Evolutionary conservation across 148 eudicot genomes (phyloP).

Genomic region (Rhododendron ovatum): DNA sequence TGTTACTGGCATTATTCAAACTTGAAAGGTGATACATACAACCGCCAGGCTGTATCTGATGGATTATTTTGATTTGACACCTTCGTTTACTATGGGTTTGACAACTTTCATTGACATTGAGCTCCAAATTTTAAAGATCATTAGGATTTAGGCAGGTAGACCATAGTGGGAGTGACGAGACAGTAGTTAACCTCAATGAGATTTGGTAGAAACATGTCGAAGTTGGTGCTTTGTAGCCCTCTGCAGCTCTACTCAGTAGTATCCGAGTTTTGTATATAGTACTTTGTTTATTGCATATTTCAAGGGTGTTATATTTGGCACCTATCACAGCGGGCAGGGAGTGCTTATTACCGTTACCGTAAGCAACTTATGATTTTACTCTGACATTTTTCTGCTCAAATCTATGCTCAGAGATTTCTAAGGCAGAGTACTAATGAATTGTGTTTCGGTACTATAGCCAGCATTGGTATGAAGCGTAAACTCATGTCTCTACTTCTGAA

Average conservation of each 20-base stretch:
- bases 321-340: neutral
- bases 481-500: constrained; percentile 1
- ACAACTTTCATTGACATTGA: neutral
- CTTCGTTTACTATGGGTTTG: neutral
- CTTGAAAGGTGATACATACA: neutral
- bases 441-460: neutral
- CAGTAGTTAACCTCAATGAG: neutral
- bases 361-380: neutral
- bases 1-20: neutral
- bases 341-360: neutral
- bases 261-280: neutral
- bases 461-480: neutral
- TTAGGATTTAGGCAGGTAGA: neutral
- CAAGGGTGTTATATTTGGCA: neutral
- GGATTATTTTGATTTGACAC: neutral
- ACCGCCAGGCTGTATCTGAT: neutral
- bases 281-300: neutral
- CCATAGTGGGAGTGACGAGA: neutral
- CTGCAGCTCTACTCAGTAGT: neutral
- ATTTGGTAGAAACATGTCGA: neutral
- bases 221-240: neutral
- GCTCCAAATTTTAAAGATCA: neutral
- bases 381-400: neutral
- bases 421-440: neutral
- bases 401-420: neutral